Evolutionary conservation across 2,329 filamentous ascomycete species (phyloP), one percentile per base, ranked within the genome.

Genomic region (Pseudocercospora ulei): DNA sequence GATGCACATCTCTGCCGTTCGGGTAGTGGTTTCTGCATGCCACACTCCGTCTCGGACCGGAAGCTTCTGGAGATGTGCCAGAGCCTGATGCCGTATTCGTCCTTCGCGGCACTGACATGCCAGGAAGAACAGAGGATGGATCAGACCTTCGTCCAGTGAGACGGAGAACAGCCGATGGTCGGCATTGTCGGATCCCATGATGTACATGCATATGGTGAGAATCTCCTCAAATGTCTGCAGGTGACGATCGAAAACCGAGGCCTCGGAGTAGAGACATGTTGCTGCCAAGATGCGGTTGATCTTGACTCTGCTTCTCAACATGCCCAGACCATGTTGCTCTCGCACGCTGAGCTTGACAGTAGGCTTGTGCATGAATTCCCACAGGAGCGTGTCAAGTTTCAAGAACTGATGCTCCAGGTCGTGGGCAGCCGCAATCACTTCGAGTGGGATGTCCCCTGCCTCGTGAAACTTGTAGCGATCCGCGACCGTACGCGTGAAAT

Each of bases 31-130:
- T 29, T 54, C 50, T 7, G 55, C 48, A 24, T 58, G 56, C 54
- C 55, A 57, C 6, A 52, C 47, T 13, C 50, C 48, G 7, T 50
- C 44, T 6, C 45, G 38, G 3, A 43, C 41, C 4, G 53, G 48
- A 5, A 58, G 43, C 14, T 46, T 50, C 16, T 48, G 43, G 7
- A 58, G 36, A 6, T 47, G 44, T 2, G 43, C 43, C 4, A 57
- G 43, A 1, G 55, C 56, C 23, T 47, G 40, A 24, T 51, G 54
- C 13, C 56, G 44, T 2, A 55, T 46, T 9, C 44, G 35, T 11
- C 49, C 49, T 29, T 58, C 56, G 3, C 56, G 49, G 31, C 55
- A 58, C 35, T 55, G 48, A n/a, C 47, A 48, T 6, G 51, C 51
- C 5, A 50, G 36, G 48, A 54, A 56, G 23, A 48, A 55, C 0